Conservation (phyloP, 140 eudicot genomes). For the Stevia rebaudiana region DNA sequence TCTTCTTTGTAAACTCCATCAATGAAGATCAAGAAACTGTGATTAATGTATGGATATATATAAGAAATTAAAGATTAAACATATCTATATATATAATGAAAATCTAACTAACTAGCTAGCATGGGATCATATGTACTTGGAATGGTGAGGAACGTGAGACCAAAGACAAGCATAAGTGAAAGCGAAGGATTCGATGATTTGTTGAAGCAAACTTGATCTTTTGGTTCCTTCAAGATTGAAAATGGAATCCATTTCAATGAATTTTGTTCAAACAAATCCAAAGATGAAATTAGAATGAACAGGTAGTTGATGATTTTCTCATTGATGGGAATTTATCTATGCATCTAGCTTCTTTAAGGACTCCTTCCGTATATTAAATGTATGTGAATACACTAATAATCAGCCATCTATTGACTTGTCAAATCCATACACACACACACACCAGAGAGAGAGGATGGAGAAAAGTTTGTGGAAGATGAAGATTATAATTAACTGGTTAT, state of each 20-base stretch:
- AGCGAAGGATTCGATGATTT: conserved; percentile 46
- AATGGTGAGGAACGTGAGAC: conserved; percentile 57
- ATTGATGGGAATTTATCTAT: not conserved
- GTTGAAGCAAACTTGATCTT: conserved; percentile 52
- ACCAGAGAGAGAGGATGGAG: not conserved
- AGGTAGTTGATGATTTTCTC: not conserved
- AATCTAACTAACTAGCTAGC: not conserved
- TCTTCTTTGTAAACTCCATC: conserved; percentile 57
- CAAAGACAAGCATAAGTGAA: conserved; percentile 71
- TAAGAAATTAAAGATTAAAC: conserved; percentile 14
- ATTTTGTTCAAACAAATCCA: not conserved
- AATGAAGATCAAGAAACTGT: conserved; percentile 46
- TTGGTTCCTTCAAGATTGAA: conserved; percentile 45
- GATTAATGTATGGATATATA: not conserved
- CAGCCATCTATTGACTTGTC: not conserved
- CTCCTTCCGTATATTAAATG: no score
- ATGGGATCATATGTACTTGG: conserved; percentile 37
- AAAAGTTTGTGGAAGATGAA: not conserved
- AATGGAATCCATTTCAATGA: conserved; percentile 49
- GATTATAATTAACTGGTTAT: no score
- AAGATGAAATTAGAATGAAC: not conserved
- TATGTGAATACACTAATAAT: not conserved
- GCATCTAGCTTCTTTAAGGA: no score
- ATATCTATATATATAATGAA: not conserved
- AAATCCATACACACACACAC: not conserved